Evolutionary conservation across 2,329 filamentous ascomycete species (phyloP), one percentile per base, ranked within the genome.

Genomic region (Magnaporthiopsis incrustans): DNA sequence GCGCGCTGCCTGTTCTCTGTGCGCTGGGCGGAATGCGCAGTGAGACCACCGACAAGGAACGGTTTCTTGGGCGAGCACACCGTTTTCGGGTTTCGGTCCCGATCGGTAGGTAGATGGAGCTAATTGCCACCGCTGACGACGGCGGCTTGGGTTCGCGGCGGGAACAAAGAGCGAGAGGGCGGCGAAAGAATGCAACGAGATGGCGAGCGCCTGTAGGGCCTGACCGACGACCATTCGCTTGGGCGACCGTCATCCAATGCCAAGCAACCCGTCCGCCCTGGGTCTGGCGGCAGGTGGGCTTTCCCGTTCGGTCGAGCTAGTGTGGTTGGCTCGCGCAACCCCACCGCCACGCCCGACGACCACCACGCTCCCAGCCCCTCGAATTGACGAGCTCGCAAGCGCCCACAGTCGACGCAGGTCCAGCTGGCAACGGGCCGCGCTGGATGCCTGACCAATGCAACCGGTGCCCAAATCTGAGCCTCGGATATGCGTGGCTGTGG

Each of bases 201-300:
- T 30, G 27, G 38, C 15, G 38, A 22, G 15, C 38, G 27, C 27
- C 27, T 30, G 44, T 18, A 53, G 44, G 44, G 22, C 44, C 44
- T 53, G 44, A 53, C 44, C 44, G 44, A n/a, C 44, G 22, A 18
- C 44, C 22, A n/a, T 53, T 53, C 44, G 22, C 44, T 53, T n/a
- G 44, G 44, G 44, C 44, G 44, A 53, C 44, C 22, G 44, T n/a
- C 44, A 30, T n/a, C 22, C n/a, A 60, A 60, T 33, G 58, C 26
- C 57, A 27, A 60, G 33, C 57, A 59, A 6, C 2, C 8, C 7
- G 35, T 14, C 35, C 35, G 35, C 35, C 27, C 35, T 38, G 35
- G 35, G 35, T 38, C 35, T 38, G 27, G 58, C 58, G 58, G 30
- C 12, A 60, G 58, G 27, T 60, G 58, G 30, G 58, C 58, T 60